Evolutionary conservation across 2,329 filamentous ascomycete genomes (phyloP).

Genomic region (Diaporthe velutina): DNA sequence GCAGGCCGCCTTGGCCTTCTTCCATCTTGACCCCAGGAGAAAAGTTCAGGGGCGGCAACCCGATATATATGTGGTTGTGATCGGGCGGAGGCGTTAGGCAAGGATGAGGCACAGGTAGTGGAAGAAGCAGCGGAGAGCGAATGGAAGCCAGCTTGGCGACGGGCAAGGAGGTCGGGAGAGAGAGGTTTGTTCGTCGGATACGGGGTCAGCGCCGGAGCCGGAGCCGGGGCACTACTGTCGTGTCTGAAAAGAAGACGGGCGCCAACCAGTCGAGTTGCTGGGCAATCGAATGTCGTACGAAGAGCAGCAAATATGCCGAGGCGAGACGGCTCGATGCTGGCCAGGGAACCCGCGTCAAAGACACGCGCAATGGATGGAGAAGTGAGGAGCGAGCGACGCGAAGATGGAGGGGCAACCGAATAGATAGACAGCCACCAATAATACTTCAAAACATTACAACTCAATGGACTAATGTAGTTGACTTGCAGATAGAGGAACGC

Average conservation of each 20-base stretch:
- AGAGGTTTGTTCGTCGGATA: slow-evolving; percentile 17
- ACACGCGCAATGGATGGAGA: neutral
- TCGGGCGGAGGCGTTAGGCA: slow-evolving; percentile 43
- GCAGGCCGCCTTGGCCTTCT: slow-evolving; percentile 49
- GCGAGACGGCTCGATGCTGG: slow-evolving; percentile 2
- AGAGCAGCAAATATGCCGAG: neutral
- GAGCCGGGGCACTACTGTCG: slow-evolving; percentile 6
- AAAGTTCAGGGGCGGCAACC: slow-evolving; percentile 43
- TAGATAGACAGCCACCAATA: neutral
- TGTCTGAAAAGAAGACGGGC: neutral
- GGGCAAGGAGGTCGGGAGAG: neutral
- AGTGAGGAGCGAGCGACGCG: slow-evolving; percentile 36
- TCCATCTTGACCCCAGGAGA: slow-evolving; percentile 54
- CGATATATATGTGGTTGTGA: slow-evolving; percentile 37
- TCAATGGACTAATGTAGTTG: neutral
- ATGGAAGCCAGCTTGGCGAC: slow-evolving; percentile 47
- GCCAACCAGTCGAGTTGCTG: neutral
- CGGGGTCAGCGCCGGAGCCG: slow-evolving; percentile 12
- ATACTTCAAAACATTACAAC: slow-evolving; percentile 23
- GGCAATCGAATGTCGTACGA: neutral
- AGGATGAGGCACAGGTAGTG: slow-evolving; percentile 38
- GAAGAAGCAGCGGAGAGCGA: slow-evolving; percentile 41
- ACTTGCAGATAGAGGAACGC: neutral
- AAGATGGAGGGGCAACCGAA: slow-evolving; percentile 22
- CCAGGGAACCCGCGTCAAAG: neutral